Conservation (phyloP, 83 land plant species). For the Isoetes engelmannii region DNA sequence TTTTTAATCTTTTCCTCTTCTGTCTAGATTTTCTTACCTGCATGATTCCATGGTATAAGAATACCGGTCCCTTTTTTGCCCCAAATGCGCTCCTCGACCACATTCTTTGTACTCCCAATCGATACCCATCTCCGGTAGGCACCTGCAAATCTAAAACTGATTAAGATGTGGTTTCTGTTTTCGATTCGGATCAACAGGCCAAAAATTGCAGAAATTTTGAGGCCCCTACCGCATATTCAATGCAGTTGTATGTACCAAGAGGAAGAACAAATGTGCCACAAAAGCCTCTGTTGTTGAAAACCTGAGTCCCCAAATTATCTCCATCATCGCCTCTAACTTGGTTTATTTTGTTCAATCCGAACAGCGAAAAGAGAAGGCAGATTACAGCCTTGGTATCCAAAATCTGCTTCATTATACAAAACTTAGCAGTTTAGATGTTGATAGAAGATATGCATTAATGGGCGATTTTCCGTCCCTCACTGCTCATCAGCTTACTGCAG, state of each 20-base stretch:
- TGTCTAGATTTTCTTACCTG: conserved; percentile 12
- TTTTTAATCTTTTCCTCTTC: not conserved
- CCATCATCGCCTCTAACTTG: no score
- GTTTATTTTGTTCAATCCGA: no score
- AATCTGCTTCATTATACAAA: no score
- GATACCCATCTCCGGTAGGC: conserved; percentile 26
- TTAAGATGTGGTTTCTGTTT: no score
- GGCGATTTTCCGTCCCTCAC: no score
- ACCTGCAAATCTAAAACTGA: conserved; percentile 25
- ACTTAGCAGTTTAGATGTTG: no score
- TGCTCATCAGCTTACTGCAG: no score
- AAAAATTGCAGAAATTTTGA: not conserved
- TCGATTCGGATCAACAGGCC: not conserved
- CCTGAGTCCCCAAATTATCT: not conserved
- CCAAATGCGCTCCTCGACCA: not conserved
- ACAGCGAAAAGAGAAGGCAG: no score
- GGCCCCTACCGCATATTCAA: not conserved
- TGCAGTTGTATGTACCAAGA: not conserved
- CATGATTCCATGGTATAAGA: conserved; percentile 39
- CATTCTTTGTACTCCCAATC: conserved; percentile 31
- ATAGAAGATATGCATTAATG: no score
- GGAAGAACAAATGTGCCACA: not conserved
- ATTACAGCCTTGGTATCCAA: no score
- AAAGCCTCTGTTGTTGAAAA: not conserved
- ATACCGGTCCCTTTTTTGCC: conserved; percentile 23